Base-by-base conservation (phyloP, 768 basidiomycete genomes). In the Mycena venus region DNA sequence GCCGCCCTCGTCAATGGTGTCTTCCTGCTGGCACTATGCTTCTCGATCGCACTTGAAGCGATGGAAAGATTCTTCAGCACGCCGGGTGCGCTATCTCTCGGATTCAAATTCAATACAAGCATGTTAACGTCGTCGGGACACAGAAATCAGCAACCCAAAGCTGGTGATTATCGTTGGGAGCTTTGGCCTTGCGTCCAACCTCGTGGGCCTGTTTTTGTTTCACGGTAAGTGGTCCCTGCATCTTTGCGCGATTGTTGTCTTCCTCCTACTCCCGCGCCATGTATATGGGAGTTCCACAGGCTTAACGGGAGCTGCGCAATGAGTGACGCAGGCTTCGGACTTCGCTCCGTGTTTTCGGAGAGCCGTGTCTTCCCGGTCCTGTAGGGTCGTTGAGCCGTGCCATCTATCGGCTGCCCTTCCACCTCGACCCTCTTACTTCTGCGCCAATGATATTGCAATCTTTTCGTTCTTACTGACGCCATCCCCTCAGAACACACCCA, bases 1-100 rank as follows among this genome's bases (percentile, higher is more conserved):
- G 97, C 97, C 25, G 98, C 98, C 0, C 88, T 99, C 55, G 85
- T 99, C 77, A 99, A 99, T 79, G 98, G 98, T 63, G 96, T 99
- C 68, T 99, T 99, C 86, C 90, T 99, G 8, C 89, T 99, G 51
- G 98, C 98, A 0, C 90, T 99, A 0, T 99, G 98, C 85, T 97
- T 99, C 84, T 96, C 97, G 7, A 99, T 99, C 76, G 93, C 90
- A 56, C 85, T 99, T 78, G 98, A 99, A 82, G 97, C 98, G 7
- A 84, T 99, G 56, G 92, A 95, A 75, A 91, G 98, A 47, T 96
- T 99, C 86, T 95, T 99, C 86, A 90, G 87, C 72, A 91, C 92
- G 6, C 93, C 94, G 75, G 95, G 97, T 94, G 75, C 62, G 87
- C 79, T 29, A 9, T 27, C 68, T 51, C 15, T 47, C 53, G 29